These are phyloP conservation scores for Fraxinus sp. DNA, from an alignment of 305 asterid species.

Conservation along the genomic window DNA sequence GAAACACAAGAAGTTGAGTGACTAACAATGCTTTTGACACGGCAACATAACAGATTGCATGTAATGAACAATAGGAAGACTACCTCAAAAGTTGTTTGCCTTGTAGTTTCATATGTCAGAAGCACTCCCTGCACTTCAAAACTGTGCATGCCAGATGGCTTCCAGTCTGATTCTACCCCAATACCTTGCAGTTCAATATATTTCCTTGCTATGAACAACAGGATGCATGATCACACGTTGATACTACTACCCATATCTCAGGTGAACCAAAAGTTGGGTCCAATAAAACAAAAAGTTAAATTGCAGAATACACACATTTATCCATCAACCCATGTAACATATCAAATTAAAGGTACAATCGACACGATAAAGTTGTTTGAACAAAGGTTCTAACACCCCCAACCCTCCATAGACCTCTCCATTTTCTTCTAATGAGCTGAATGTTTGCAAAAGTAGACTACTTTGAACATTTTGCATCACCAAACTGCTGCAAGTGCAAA, in stretches of 20 bases:
- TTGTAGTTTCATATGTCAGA: slow-evolving; percentile 15
- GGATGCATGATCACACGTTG: slow-evolving; percentile 21
- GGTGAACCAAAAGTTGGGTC: background rate
- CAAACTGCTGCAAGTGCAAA: slow-evolving; percentile 25
- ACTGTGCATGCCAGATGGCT: slow-evolving; percentile 22
- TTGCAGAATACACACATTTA: slow-evolving; percentile 36
- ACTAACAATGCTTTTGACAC: background rate
- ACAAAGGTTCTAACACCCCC: slow-evolving; percentile 33
- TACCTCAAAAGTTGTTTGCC: slow-evolving; percentile 30
- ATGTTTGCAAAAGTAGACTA: slow-evolving; percentile 26
- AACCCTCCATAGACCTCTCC: slow-evolving; percentile 28
- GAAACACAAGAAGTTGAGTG: background rate
- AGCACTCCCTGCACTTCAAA: slow-evolving; percentile 21
- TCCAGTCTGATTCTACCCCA: slow-evolving; percentile 20
- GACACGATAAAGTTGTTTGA: slow-evolving; percentile 30
- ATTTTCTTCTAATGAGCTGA: slow-evolving; percentile 33
- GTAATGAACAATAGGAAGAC: slow-evolving; percentile 18
- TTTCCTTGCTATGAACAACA: background rate
- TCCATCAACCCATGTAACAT: slow-evolving; percentile 28
- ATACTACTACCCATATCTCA: slow-evolving; percentile 6
- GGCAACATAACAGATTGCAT: background rate
- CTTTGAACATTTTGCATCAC: slow-evolving; percentile 18
- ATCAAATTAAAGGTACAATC: slow-evolving; percentile 38
- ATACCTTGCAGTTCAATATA: slow-evolving; percentile 17
- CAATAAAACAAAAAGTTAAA: slow-evolving; percentile 22